These are phyloP conservation scores for Ceratobasidium sp. DNA, from an alignment of 1,284 basidiomycete species.

Conservation along the genomic window DNA sequence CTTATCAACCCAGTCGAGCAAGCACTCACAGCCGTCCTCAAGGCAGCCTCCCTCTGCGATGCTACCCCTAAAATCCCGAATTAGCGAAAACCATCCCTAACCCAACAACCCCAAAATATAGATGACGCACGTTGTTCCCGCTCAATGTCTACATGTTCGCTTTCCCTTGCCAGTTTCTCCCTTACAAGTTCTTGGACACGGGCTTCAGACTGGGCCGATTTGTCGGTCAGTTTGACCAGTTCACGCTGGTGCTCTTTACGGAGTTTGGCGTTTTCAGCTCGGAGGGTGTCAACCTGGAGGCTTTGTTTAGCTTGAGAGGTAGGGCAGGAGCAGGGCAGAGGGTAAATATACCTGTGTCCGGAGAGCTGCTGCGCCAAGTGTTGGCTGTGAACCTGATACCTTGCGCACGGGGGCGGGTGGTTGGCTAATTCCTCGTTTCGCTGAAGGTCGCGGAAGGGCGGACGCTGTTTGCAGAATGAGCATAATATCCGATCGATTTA, in stretches of 20 bases:
- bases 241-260: constrained; percentile 41
- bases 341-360: constrained; percentile 14
- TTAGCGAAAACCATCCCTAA: background rate
- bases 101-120: constrained; percentile 6
- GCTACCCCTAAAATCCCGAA: constrained; percentile 34
- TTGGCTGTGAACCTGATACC: constrained; percentile 41
- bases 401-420: constrained; percentile 20
- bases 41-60: constrained; percentile 38
- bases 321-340: background rate
- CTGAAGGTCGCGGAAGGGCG: constrained; percentile 25
- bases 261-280: constrained; percentile 47
- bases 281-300: constrained; percentile 45
- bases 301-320: background rate
- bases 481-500: background rate
- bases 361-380: constrained; percentile 36
- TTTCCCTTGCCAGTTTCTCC: constrained; percentile 45
- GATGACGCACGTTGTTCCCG: constrained; percentile 41
- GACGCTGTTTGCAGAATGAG: constrained; percentile 7
- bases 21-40: constrained; percentile 41
- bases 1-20: background rate
- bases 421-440: constrained; percentile 18
- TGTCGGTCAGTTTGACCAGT: constrained; percentile 22
- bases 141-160: constrained; percentile 35
- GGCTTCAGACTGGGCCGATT: constrained; percentile 35
- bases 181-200: constrained; percentile 45